These are phyloP conservation scores for Gossypium lobatum DNA, from an alignment of 441 rosid genomes.

Conservation along the genomic window DNA sequence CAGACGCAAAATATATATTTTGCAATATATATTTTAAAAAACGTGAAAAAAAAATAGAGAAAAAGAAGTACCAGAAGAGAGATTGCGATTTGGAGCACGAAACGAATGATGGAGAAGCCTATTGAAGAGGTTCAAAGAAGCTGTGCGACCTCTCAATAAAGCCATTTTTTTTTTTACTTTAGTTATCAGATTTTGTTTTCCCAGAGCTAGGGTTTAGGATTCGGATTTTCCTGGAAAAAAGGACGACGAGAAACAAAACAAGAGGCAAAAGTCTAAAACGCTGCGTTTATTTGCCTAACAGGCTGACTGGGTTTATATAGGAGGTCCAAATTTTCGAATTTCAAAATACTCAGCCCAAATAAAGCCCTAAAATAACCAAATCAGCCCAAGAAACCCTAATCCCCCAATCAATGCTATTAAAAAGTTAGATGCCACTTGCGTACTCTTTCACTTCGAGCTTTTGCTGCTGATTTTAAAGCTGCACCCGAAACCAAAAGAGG, in stretches of 20 bases:
- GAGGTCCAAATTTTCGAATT: too few relatives aligned
- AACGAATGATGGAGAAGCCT: not conserved
- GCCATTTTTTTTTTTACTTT: not conserved
- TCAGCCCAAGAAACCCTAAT: not conserved
- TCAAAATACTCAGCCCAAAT: not conserved
- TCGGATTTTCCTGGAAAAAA: not conserved
- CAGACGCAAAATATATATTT: not conserved
- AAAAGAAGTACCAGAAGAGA: slow-evolving; percentile 1
- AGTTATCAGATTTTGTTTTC: not conserved
- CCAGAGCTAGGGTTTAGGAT: not conserved
- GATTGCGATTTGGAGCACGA: not conserved
- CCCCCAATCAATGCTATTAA: slow-evolving; percentile 16
- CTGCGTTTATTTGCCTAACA: not conserved
- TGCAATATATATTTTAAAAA: not conserved
- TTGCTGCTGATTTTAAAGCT: not conserved
- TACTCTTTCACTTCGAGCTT: not conserved
- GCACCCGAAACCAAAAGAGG: not conserved
- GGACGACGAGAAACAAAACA: not conserved
- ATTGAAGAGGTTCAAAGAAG: slow-evolving; percentile 1
- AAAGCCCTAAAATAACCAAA: not conserved
- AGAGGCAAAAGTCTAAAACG: not conserved
- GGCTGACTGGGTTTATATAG: not conserved
- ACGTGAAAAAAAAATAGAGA: not conserved
- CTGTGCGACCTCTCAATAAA: not conserved
- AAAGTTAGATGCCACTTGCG: not conserved